These are phyloP conservation scores for Saccharomyces eubayanus DNA, from an alignment of 805 yeast genomes.

Conservation along the genomic window DNA sequence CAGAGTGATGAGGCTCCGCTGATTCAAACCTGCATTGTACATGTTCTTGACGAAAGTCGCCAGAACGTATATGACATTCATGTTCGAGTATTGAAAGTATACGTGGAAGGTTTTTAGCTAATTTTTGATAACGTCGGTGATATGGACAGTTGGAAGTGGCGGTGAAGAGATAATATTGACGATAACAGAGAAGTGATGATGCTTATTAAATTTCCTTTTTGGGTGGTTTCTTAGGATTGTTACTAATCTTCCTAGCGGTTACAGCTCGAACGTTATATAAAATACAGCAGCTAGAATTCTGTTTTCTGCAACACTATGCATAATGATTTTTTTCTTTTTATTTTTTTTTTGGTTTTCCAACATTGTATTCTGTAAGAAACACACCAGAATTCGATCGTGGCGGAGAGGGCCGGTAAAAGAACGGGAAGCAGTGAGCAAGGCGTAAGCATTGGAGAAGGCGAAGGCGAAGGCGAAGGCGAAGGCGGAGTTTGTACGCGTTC, in stretches of 20 bases:
- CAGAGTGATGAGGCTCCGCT: conserved; percentile 33
- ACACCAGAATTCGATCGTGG: too few relatives aligned
- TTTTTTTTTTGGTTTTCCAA: neutral
- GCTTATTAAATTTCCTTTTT: neutral
- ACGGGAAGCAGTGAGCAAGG: too few relatives aligned
- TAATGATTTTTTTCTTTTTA: neutral
- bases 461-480: too few relatives aligned
- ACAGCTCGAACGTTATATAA: neutral
- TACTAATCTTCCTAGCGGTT: neutral
- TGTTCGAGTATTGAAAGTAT: neutral
- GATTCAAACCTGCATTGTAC: conserved; percentile 27
- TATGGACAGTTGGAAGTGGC: neutral
- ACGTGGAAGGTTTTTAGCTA: neutral
- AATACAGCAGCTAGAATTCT: neutral
- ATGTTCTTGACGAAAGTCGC: conserved; percentile 9
- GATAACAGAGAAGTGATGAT: too few relatives aligned
- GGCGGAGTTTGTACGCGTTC: too few relatives aligned
- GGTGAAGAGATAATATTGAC: neutral
- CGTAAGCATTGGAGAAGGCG: too few relatives aligned
- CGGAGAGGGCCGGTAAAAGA: too few relatives aligned
- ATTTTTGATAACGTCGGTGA: neutral
- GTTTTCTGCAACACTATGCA: neutral
- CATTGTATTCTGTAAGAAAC: neutral
- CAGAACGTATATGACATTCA: neutral
- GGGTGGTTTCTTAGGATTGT: neutral